A percentile compares a stretch with the other conserved stretches of the same genome.
Conservation (phyloP, 495 filamentous ascomycete genomes). For the Cairneyella variabilis region DNA sequence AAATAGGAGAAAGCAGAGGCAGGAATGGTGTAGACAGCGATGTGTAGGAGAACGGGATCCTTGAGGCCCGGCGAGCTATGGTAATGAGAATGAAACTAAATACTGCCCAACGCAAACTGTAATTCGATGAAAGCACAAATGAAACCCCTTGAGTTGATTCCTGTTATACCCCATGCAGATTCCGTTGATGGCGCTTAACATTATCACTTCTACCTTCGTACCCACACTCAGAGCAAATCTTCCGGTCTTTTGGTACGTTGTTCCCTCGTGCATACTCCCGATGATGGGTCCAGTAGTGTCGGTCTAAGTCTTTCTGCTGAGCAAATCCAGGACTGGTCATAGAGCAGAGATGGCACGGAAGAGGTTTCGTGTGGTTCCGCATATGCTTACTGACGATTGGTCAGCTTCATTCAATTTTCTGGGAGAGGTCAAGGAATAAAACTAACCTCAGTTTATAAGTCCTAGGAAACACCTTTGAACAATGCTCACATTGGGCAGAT, state of each 20-base stretch:
- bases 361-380: not conserved
- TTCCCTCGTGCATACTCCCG: not conserved
- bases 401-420: not conserved
- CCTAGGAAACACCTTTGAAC: not conserved
- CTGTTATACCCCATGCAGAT: not conserved
- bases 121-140: not conserved
- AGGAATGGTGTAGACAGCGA: too few relatives aligned
- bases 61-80: too few relatives aligned
- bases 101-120: not conserved
- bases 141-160: not conserved
- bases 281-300: constrained; percentile 5
- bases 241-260: not conserved
- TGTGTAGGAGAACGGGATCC: too few relatives aligned
- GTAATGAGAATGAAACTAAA: too few relatives aligned
- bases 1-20: too few relatives aligned
- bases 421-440: not conserved
- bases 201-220: constrained; percentile 1
- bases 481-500: not conserved
- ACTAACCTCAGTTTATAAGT: not conserved
- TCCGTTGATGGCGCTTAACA: not conserved
- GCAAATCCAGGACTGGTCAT: not conserved
- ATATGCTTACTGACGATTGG: constrained; percentile 3
- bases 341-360: not conserved
- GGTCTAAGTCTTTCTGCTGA: constrained; percentile 4
- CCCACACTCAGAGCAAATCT: not conserved